Conservation (phyloP, 2,329 filamentous ascomycete species). For the Colletotrichum neosansevieriae region DNA sequence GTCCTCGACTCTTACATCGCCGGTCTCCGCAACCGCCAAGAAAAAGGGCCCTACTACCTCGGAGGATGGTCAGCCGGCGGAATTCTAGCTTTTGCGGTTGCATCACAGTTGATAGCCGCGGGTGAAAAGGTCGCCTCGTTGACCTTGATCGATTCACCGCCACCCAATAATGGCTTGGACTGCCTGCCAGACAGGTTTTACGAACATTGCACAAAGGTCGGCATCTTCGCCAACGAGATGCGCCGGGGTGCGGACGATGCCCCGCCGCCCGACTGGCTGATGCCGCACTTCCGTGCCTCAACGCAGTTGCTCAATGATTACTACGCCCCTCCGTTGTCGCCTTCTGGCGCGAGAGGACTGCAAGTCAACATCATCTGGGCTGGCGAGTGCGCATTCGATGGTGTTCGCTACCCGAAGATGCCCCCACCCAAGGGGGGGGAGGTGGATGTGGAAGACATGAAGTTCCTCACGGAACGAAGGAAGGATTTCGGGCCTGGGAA, state of each 20-base stretch:
- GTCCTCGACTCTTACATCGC: conserved; percentile 6
- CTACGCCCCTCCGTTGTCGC: conserved; percentile 65
- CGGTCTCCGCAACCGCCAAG: conserved; percentile 57
- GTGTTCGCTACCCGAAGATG: conserved; percentile 73
- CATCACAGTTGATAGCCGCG: conserved; percentile 67
- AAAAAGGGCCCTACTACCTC: conserved; percentile 74
- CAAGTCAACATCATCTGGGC: conserved; percentile 77
- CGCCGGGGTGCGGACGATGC: conserved; percentile 56
- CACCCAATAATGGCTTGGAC: conserved; percentile 72
- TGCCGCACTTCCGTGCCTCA: conserved; percentile 78
- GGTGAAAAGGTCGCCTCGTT: conserved; percentile 61
- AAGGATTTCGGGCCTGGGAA: conserved; percentile 77
- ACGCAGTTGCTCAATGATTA: conserved; percentile 77
- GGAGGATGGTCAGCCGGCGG: conserved; percentile 84
- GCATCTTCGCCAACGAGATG: conserved; percentile 71
- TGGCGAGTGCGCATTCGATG: conserved; percentile 77
- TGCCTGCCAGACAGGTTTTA: conserved; percentile 73
- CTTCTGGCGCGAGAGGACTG: conserved; percentile 68
- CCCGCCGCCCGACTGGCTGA: conserved; percentile 77
- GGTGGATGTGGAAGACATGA: conserved; percentile 55
- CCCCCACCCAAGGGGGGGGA: conserved; percentile 69
- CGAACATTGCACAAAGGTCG: conserved; percentile 78
- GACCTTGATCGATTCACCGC: conserved; percentile 43
- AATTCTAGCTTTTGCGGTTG: conserved; percentile 76
- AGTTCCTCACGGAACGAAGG: conserved; percentile 78